These are phyloP conservation scores for Colletotrichum neosansevieriae DNA, from an alignment of 2,329 filamentous ascomycete genomes.

Conservation along the genomic window DNA sequence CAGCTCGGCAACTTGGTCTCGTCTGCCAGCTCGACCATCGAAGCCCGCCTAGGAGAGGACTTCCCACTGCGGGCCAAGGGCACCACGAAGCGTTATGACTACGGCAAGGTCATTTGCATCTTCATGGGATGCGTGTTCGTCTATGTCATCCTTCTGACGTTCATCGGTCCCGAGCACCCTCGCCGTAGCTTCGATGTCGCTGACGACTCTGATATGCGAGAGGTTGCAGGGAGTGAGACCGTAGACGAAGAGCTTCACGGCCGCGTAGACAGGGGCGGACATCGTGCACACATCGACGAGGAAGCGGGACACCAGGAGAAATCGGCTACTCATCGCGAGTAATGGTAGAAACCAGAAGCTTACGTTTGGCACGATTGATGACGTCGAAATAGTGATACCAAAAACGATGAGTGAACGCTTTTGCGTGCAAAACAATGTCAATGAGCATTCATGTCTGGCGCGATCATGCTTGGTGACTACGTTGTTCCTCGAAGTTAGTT, in stretches of 20 bases:
- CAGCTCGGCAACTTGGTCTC: constrained; percentile 83
- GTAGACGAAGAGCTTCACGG: constrained; percentile 41
- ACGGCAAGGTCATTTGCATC: constrained; percentile 88
- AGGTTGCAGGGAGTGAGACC: constrained; percentile 56
- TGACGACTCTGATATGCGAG: constrained; percentile 61
- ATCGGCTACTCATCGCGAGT: constrained; percentile 33
- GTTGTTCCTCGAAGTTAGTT: too few relatives aligned
- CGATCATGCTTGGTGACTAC: too few relatives aligned
- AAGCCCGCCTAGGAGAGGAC: constrained; percentile 78
- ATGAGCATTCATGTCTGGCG: too few relatives aligned
- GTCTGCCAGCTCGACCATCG: constrained; percentile 79
- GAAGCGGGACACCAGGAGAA: constrained; percentile 38
- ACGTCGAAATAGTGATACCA: not conserved
- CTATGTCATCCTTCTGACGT: constrained; percentile 70
- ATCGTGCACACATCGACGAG: constrained; percentile 10
- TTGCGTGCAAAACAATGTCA: too few relatives aligned
- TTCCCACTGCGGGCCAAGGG: constrained; percentile 76
- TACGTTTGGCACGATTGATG: not conserved
- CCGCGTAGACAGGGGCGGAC: constrained; percentile 3
- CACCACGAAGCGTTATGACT: constrained; percentile 70
- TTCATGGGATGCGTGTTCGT: constrained; percentile 88
- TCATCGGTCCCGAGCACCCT: constrained; percentile 71
- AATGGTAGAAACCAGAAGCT: too few relatives aligned
- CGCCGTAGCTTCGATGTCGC: constrained; percentile 63
- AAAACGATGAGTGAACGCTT: not conserved